Evolutionary conservation across 2,329 filamentous ascomycete species (phyloP).

Genomic region (Xylaria digitata): DNA sequence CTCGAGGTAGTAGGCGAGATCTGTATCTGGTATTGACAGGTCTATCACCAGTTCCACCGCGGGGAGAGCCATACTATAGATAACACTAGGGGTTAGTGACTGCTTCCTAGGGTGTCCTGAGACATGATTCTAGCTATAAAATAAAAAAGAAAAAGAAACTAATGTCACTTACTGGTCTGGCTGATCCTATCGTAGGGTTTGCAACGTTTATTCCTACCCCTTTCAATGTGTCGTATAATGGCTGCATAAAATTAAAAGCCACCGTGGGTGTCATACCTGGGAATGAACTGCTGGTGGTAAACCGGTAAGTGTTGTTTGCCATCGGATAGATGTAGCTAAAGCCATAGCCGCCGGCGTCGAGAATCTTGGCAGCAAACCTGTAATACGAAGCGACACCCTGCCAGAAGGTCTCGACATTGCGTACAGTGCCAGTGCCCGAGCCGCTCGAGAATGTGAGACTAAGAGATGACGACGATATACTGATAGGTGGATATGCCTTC

Average conservation of each 20-base stretch:
- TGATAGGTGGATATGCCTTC: conserved; percentile 47
- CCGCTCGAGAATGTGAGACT: conserved; percentile 36
- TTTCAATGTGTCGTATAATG: conserved; percentile 50
- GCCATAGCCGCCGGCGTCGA: conserved; percentile 52
- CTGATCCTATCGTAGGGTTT: conserved; percentile 45
- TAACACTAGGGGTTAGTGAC: not conserved
- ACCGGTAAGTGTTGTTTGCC: conserved; percentile 48
- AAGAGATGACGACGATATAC: conserved; percentile 41
- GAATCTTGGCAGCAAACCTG: conserved; percentile 49
- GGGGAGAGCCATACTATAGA: conserved; percentile 45
- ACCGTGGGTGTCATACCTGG: conserved; percentile 41
- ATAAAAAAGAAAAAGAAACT: not conserved
- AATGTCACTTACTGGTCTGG: conserved; percentile 24
- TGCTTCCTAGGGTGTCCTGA: not conserved
- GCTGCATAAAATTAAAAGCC: conserved; percentile 49
- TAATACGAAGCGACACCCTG: conserved; percentile 50
- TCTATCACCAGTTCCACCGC: conserved; percentile 42
- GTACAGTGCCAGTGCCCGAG: conserved; percentile 26
- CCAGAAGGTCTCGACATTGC: conserved; percentile 48
- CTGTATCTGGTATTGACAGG: conserved; percentile 50
- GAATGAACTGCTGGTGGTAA: conserved; percentile 51
- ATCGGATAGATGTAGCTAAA: conserved; percentile 53
- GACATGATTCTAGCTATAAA: too few species aligned
- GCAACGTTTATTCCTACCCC: conserved; percentile 47
- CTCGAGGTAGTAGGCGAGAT: conserved; percentile 50